Base-by-base conservation (phyloP, 495 filamentous ascomycete genomes). In the Penicillium simplicissimum region DNA sequence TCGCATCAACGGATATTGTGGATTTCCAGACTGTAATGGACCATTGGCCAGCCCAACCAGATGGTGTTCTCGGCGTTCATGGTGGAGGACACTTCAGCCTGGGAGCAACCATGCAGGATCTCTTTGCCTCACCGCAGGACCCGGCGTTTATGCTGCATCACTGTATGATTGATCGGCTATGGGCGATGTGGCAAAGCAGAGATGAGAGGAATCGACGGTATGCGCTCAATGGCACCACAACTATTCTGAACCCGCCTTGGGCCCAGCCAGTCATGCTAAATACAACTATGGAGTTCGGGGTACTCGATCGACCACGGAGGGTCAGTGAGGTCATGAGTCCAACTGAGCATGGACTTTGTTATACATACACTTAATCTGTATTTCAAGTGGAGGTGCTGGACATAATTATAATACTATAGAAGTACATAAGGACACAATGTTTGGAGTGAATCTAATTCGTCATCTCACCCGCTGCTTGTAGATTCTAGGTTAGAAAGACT, bases 121-220 rank as follows among this genome's bases (percentile, higher is more conserved):
- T 72, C 1, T 76, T 75, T 40, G 59, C 71, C 0, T 71, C 67
- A 1, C 63, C 68, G 23, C 71, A 74, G 35, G 85, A 88, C 62
- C 85, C 84, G 4, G 67, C 82, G 0, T 86, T 86, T 64, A 83
- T 81, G 63, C 76, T 87, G 58, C 85, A 87, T 63, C 84, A 87
- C 59, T 74, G 73, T 8, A 76, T 84, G 63, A 68, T 87, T 0
- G 85, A 86, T 66, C 78, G 84, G 1, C 36, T 86, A 10, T 88
- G 84, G 85, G 79, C 77, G 74, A 67, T 76, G 25, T 88, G 85
- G 85, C 84, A 87, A 67, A 58, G 40, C 17, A 17, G n/a, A 19
- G 67, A 69, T 43, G 68, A 63, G 9, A 19, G 11, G 34, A 17
- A 53, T 35, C 61, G 68, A 11, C 62, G 65, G 25, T 19, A 57